Evolutionary conservation across 176 grass and related monocot genomes (phyloP), one percentile per base, ranked within the genome.

Genomic region (Musa acuminata): DNA sequence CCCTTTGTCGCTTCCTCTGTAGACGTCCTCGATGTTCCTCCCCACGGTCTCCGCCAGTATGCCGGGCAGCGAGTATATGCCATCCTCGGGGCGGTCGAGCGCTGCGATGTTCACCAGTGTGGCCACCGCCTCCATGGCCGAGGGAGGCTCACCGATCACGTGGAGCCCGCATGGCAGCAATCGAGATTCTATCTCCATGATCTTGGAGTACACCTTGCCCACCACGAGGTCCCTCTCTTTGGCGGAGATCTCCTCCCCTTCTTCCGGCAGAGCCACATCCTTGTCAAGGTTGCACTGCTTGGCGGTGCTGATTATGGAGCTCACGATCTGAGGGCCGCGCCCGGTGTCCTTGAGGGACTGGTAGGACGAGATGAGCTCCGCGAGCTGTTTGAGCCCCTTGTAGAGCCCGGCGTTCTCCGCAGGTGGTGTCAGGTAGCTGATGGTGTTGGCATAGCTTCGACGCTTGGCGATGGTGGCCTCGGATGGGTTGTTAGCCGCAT

Each of bases 221-320:
- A 99, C 95, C 24, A 99, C 79, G 9, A 89, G 83, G 74, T 99
- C 95, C 17, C 88, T 86, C 52, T 91, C 95, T 12, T 76, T 52
- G 26, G 82, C 72, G 63, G 82, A 76, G 71, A 99, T 90, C 76
- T 99, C 95, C 62, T 67, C 88, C 0, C 95, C 95, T 81, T 99
- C 95, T 23, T 99, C 95, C 0, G 95, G 95, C 82, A 99, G 77
- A 20, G 63, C 75, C 8, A 99, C 95, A 71, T 99, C 95, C 83
- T 99, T 99, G 84, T 99, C 95, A 3, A 99, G 91, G 87, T 99
- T 99, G 79, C 95, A 99, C 19, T 99, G 95, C 22, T 77, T 94
- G 17, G 95, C 95, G 0, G 95, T 99, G 81, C 95, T 91, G 62
- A 99, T 79, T 72, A 99, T 94, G 52, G 95, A 94, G 84, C 88